Evolutionary conservation across 768 basidiomycete genomes (phyloP), one percentile per base, ranked within the genome.

Genomic region (Leccinum variicolor): DNA sequence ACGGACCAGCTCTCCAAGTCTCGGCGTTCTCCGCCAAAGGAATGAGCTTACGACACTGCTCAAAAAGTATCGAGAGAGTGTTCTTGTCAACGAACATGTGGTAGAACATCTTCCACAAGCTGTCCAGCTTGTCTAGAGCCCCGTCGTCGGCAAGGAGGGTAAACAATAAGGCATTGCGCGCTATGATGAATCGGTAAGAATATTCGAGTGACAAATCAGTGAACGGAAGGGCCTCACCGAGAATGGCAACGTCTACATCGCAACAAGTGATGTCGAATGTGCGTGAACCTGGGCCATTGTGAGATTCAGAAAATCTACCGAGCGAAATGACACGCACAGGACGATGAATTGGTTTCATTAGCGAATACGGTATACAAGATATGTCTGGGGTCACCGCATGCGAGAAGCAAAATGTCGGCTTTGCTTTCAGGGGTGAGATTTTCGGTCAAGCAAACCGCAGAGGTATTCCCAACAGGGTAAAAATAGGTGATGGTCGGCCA

Each of bases 391-490:
- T 85, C 85, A 5, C 83, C 84, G 57, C 82, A 85, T 10, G 79
- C 84, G 21, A 85, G 75, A 9, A 83, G 74, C 8, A 86, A 72
- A 17, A 84, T 1, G 6, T 65, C 55, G 13, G 66, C 63, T 21
- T 68, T 45, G 43, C 70, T 63, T 55, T 82, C 81, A 0, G 79
- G 78, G 46, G 79, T 58, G 7, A 85, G 60, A 46, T 77, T 74
- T 49, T 78, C 71, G 1, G 81, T 79, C 45, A 85, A 69, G 58
- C 73, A 80, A 4, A 80, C 68, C 1, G 85, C 78, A 4, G 82
- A 74, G 0, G 84, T 84, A 60, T 85, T 85, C 26, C 84, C 84
- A 8, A 84, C 75, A 0, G 84, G 79, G 64, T 85, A 84, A 71
- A 84, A 85, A 55, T 71, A 81, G 1, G 64, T 66, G n/a, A 52